Evolutionary conservation across 331 rosid species (phyloP).

Genomic region (Spiraea crenata): DNA sequence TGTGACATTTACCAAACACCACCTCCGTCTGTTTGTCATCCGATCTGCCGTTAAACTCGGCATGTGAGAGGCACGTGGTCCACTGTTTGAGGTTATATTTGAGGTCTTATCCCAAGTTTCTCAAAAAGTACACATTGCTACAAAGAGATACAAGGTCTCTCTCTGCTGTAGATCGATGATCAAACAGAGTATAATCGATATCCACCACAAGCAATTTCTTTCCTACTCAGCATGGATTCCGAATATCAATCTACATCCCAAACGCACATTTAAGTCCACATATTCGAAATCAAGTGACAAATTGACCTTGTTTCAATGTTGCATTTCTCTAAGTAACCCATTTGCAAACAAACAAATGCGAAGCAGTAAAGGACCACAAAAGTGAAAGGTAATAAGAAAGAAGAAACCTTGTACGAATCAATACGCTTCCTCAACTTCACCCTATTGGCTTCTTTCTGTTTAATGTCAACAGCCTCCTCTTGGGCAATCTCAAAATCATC

Average conservation of each 20-base stretch:
- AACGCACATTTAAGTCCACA: not conserved
- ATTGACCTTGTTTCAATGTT: not conserved
- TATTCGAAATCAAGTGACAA: not conserved
- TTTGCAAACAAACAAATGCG: not conserved
- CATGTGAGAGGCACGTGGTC: too few species aligned
- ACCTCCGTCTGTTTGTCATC: too few species aligned
- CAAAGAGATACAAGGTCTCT: conserved; percentile 62
- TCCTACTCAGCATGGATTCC: conserved; percentile 80
- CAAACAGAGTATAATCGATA: conserved; percentile 92
- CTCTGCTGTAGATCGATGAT: conserved; percentile 97
- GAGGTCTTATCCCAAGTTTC: too few species aligned
- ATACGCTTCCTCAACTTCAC: conserved; percentile 66
- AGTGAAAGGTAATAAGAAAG: not conserved
- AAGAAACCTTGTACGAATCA: conserved; percentile 54
- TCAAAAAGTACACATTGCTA: not conserved
- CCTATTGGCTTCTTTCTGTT: conserved; percentile 69
- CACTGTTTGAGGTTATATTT: too few species aligned
- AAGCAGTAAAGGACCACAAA: not conserved
- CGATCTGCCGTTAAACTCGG: too few species aligned
- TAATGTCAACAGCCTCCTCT: conserved; percentile 73
- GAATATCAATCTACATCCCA: conserved; percentile 56
- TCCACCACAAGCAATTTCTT: conserved; percentile 94
- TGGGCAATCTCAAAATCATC: conserved; percentile 84
- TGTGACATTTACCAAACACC: too few species aligned
- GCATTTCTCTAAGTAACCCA: not conserved